Evolutionary conservation across 176 grass and related monocot genomes (phyloP).

Genomic region (Panicum miliaceum): DNA sequence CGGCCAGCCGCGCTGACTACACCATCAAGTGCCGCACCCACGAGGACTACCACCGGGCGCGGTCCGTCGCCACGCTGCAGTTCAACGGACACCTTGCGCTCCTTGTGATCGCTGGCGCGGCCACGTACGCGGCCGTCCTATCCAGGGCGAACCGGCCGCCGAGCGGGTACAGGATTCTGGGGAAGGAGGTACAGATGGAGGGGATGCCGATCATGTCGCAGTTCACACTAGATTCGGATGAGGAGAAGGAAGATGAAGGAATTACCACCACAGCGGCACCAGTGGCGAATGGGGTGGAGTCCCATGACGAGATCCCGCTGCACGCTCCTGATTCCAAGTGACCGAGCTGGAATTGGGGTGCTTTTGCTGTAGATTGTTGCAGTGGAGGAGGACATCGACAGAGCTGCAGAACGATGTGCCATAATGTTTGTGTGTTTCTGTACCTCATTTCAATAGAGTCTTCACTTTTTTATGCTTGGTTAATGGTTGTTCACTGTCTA

Average conservation of each 20-base stretch:
- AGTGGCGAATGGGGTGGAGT: constrained; percentile 39
- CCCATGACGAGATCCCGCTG: constrained; percentile 46
- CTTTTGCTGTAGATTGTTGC: constrained; percentile 27
- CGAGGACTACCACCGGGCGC: constrained; percentile 93
- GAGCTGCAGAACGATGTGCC: not conserved
- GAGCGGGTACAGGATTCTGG: constrained; percentile 66
- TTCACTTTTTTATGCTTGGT: constrained; percentile 28
- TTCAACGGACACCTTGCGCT: constrained; percentile 93
- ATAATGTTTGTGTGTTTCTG: constrained; percentile 35
- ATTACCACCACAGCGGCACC: not conserved
- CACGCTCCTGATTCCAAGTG: constrained; percentile 49
- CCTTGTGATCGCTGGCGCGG: constrained; percentile 58
- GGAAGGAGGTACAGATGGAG: constrained; percentile 87
- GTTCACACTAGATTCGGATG: constrained; percentile 81
- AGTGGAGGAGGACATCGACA: not conserved
- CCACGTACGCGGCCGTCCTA: constrained; percentile 45
- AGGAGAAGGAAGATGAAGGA: constrained; percentile 67
- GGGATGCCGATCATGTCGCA: constrained; percentile 36
- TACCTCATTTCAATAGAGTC: constrained; percentile 30
- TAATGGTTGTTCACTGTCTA: constrained; percentile 14
- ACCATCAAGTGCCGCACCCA: constrained; percentile 90
- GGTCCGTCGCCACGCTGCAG: constrained; percentile 84
- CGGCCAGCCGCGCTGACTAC: constrained; percentile 62
- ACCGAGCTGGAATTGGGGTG: not conserved
- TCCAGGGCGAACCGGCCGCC: not conserved